Conservation (phyloP, 805 yeast species). For the Diddensiella caesifluorescens region DNA sequence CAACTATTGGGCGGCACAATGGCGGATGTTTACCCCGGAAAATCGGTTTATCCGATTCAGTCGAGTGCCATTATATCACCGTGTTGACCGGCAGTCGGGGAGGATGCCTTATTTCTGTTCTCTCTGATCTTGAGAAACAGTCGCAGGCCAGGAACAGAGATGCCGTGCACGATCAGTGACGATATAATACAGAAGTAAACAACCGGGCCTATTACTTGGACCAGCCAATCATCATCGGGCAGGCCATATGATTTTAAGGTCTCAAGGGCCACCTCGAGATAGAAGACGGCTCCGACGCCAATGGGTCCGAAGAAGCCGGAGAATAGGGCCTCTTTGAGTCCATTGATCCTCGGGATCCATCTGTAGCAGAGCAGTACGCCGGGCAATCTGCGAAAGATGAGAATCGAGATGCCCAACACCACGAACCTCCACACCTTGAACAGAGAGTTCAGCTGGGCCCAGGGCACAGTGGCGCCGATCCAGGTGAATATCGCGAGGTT, state of each 20-base stretch:
- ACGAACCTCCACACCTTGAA: slow-evolving; percentile 33
- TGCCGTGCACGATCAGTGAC: slow-evolving; percentile 73
- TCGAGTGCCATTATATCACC: no score
- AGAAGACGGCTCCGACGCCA: slow-evolving; percentile 64
- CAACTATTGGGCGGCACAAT: no score
- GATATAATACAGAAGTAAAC: slow-evolving; percentile 64
- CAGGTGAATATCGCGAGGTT: slow-evolving; percentile 65
- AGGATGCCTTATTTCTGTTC: no score
- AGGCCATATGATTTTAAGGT: slow-evolving; percentile 31
- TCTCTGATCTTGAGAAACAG: slow-evolving; percentile 3
- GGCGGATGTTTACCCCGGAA: no score
- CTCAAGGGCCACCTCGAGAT: slow-evolving; percentile 42
- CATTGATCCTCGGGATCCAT: slow-evolving; percentile 53
- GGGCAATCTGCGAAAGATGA: slow-evolving; percentile 35
- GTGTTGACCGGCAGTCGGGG: no score
- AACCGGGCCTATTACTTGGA: slow-evolving; percentile 58
- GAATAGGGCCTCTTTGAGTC: slow-evolving; percentile 64
- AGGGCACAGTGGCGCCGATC: slow-evolving; percentile 66
- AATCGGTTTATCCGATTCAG: no score
- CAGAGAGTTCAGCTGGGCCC: slow-evolving; percentile 51
- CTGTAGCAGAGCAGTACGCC: slow-evolving; percentile 43
- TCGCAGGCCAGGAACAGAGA: slow-evolving; percentile 22
- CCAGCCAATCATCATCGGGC: slow-evolving; percentile 34
- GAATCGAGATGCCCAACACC: slow-evolving; percentile 30
- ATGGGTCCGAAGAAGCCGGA: slow-evolving; percentile 77